Evolutionary conservation across 495 filamentous ascomycete species (phyloP).

Genomic region (Jackrogersella minutella): DNA sequence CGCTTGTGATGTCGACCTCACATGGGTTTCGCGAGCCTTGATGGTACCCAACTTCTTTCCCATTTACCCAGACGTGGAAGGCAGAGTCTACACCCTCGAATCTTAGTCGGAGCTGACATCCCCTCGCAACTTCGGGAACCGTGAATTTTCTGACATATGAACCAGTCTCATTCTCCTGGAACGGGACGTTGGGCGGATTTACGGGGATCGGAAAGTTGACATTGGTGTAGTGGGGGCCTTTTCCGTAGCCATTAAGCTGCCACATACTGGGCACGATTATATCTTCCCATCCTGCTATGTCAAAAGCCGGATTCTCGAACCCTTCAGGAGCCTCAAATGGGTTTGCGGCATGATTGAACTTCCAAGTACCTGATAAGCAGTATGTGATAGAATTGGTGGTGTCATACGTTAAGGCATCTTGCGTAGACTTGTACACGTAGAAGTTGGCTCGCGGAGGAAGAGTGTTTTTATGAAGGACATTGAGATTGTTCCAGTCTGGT

Average conservation of each 20-base stretch:
- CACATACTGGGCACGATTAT: slow-evolving; percentile 70
- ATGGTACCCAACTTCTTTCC: slow-evolving; percentile 64
- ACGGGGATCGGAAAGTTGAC: slow-evolving; percentile 66
- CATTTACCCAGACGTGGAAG: slow-evolving; percentile 71
- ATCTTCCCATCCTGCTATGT: slow-evolving; percentile 52
- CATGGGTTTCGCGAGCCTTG: slow-evolving; percentile 70
- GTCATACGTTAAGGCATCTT: slow-evolving; percentile 43
- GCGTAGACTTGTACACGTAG: slow-evolving; percentile 47
- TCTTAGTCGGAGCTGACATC: slow-evolving; percentile 61
- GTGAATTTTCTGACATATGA: slow-evolving; percentile 65
- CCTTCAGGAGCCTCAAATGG: slow-evolving; percentile 56
- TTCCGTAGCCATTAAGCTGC: slow-evolving; percentile 70
- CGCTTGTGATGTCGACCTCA: slow-evolving; percentile 66
- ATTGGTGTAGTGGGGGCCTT: slow-evolving; percentile 67
- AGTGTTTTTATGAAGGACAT: slow-evolving; percentile 57
- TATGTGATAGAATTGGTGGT: slow-evolving; percentile 42
- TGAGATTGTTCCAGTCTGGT: slow-evolving; percentile 59
- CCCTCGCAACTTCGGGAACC: slow-evolving; percentile 52
- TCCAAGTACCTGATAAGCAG: slow-evolving; percentile 65
- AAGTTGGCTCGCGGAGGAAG: slow-evolving; percentile 62
- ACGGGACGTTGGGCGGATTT: slow-evolving; percentile 64
- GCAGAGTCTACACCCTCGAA: slow-evolving; percentile 75
- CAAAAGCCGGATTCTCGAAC: slow-evolving; percentile 38
- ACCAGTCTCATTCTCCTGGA: slow-evolving; percentile 66
- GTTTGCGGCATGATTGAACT: slow-evolving; percentile 62